These are phyloP conservation scores for Cercis canadensis DNA, from an alignment of 306 rosid genomes.

Conservation along the genomic window DNA sequence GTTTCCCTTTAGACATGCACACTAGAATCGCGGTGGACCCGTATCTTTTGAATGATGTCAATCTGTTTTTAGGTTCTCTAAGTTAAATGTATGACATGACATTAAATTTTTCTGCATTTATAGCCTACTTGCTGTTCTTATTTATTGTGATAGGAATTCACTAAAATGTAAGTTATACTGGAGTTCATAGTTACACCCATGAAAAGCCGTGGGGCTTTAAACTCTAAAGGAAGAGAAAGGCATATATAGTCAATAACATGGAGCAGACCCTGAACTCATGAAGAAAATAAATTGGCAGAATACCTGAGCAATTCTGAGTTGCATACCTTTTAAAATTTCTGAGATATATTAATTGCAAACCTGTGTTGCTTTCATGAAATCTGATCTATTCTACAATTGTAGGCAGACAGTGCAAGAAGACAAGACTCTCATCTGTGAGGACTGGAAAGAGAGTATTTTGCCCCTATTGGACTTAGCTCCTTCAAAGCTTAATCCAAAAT, in stretches of 20 bases:
- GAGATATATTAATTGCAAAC: too few species aligned
- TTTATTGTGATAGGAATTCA: not conserved
- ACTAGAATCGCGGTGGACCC: not conserved
- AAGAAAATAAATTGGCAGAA: conserved; percentile 23
- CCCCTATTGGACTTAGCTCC: conserved; percentile 60
- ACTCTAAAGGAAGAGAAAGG: not conserved
- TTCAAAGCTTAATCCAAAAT: conserved; percentile 48
- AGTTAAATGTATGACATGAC: not conserved
- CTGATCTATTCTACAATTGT: conserved; percentile 50
- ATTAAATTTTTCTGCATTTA: not conserved
- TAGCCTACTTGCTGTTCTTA: not conserved
- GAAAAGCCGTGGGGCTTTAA: conserved; percentile 21
- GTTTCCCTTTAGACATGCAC: conserved; percentile 12
- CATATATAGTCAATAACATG: conserved; percentile 1
- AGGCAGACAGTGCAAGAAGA: conserved; percentile 82
- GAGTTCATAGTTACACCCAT: conserved; percentile 4
- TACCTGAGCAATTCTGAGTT: not conserved
- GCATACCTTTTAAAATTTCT: not conserved
- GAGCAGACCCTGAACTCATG: not conserved
- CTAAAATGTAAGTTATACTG: not conserved
- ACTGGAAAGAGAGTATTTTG: conserved; percentile 79
- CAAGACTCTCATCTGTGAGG: conserved; percentile 64
- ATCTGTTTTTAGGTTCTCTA: not conserved
- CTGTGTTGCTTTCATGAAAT: not conserved
- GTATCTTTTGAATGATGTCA: not conserved